Evolutionary conservation across 1,139 yeast genomes (phyloP).

Genomic region (Suhomyces anneliseae): DNA sequence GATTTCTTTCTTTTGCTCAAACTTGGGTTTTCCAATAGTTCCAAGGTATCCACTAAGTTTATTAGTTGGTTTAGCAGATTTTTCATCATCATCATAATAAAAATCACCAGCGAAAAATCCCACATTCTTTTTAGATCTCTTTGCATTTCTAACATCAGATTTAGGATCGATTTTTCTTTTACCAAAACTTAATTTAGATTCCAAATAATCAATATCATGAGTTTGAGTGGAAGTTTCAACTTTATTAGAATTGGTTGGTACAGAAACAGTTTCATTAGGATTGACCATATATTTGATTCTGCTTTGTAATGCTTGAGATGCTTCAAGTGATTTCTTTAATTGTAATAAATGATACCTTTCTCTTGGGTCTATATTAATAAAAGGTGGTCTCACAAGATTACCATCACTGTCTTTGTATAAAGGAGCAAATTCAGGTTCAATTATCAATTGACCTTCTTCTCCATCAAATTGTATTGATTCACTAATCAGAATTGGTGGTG

Average conservation of each 20-base stretch:
- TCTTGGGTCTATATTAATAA: constrained; percentile 45
- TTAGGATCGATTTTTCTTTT: constrained; percentile 9
- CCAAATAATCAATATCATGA: constrained; percentile 32
- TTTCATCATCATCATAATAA: constrained; percentile 29
- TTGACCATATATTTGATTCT: constrained; percentile 41
- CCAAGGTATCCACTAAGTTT: constrained; percentile 36
- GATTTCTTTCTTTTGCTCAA: constrained; percentile 10
- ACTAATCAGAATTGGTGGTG: not conserved
- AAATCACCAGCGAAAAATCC: constrained; percentile 40
- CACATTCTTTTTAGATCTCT: constrained; percentile 20
- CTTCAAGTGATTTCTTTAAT: constrained; percentile 39
- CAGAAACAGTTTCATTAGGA: constrained; percentile 41
- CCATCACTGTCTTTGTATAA: constrained; percentile 39
- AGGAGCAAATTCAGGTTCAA: constrained; percentile 35
- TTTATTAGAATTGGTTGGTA: constrained; percentile 12
- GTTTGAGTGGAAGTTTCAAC: constrained; percentile 50
- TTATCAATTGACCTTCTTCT: constrained; percentile 10
- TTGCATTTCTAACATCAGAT: constrained; percentile 8
- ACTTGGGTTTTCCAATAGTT: constrained; percentile 29
- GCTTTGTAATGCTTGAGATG: constrained; percentile 33
- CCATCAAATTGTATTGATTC: constrained; percentile 1
- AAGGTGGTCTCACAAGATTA: constrained; percentile 46
- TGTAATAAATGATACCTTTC: constrained; percentile 46
- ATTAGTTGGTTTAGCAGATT: constrained; percentile 12
- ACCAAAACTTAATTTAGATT: constrained; percentile 22